Percentiles rank a stretch among this genome's conserved stretches.
Evolutionary conservation across 331 rosid species (phyloP).

Genomic region (Phaseolus coccineus): DNA sequence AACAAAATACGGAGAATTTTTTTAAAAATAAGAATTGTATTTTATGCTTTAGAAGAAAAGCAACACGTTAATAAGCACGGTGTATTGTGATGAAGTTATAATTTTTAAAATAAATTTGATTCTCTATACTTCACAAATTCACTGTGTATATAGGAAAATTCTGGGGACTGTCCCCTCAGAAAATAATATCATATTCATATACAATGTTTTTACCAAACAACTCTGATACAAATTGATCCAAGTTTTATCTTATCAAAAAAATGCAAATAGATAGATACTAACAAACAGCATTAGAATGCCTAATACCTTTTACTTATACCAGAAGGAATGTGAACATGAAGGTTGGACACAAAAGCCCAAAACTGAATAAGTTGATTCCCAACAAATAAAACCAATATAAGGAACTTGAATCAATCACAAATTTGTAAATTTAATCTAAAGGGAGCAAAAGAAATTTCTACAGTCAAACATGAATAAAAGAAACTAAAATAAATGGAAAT

Average conservation of each 20-base stretch:
- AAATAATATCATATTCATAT: background rate
- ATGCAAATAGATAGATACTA: background rate
- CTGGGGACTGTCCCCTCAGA: background rate
- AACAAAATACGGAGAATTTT: slow-evolving; percentile 14
- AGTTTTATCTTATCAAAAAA: background rate
- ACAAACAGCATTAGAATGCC: background rate
- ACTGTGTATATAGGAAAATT: background rate
- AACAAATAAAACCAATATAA: background rate
- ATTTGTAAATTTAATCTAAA: background rate
- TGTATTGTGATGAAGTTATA: background rate
- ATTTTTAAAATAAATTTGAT: background rate
- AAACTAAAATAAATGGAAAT: slow-evolving; percentile 23
- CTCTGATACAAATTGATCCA: background rate
- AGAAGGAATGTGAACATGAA: background rate
- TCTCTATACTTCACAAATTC: background rate
- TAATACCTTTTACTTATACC: background rate
- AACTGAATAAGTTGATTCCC: background rate
- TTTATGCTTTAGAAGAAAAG: background rate
- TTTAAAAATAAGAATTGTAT: background rate
- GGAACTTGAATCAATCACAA: background rate
- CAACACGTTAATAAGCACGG: background rate
- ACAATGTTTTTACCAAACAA: background rate
- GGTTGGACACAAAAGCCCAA: background rate
- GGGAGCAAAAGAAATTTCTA: background rate
- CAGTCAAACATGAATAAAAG: slow-evolving; percentile 16